Conservation (phyloP, 352 stramenopile genomes). For the Phytophthora ramorum region DNA sequence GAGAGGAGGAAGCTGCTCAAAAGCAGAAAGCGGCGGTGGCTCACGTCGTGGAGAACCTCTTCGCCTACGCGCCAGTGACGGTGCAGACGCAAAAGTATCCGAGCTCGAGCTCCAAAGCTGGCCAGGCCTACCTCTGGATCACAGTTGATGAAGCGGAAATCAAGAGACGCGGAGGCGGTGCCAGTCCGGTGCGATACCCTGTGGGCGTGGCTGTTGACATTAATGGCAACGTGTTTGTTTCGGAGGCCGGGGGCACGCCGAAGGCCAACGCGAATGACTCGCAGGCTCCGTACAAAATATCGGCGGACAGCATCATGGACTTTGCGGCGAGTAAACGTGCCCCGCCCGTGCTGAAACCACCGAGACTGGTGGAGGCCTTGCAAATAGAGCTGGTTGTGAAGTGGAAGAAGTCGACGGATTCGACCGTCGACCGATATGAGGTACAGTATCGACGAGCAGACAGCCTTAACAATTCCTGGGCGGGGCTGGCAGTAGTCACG, state of each 20-base stretch:
- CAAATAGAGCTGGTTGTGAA: conserved; percentile 57
- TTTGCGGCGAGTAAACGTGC: conserved; percentile 48
- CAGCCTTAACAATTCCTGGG: conserved; percentile 58
- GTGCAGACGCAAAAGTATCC: conserved; percentile 80
- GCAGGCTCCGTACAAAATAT: conserved; percentile 57
- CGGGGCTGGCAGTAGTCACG: conserved; percentile 42
- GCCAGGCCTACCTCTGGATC: conserved; percentile 81
- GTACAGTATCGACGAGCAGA: conserved; percentile 67
- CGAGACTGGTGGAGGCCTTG: conserved; percentile 55
- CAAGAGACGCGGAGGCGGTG: conserved; percentile 49
- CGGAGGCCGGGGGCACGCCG: conserved; percentile 38
- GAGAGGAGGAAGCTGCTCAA: conserved; percentile 51
- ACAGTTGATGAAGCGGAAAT: conserved; percentile 72
- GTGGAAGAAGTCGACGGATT: conserved; percentile 69
- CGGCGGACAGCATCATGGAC: conserved; percentile 66
- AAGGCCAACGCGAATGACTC: conserved; percentile 27
- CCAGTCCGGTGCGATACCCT: conserved; percentile 66
- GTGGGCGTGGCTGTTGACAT: conserved; percentile 71
- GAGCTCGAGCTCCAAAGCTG: conserved; percentile 57
- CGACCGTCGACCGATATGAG: conserved; percentile 79
- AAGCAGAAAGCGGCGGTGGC: conserved; percentile 62
- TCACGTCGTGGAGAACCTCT: conserved; percentile 83
- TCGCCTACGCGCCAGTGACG: conserved; percentile 77
- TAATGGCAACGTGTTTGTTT: conserved; percentile 80
- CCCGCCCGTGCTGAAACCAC: conserved; percentile 45